Percentiles rank a stretch among this genome's conserved stretches.
These are phyloP conservation scores for Friedmanniomyces simplex DNA, from an alignment of 495 filamentous ascomycete genomes.

Conservation along the genomic window DNA sequence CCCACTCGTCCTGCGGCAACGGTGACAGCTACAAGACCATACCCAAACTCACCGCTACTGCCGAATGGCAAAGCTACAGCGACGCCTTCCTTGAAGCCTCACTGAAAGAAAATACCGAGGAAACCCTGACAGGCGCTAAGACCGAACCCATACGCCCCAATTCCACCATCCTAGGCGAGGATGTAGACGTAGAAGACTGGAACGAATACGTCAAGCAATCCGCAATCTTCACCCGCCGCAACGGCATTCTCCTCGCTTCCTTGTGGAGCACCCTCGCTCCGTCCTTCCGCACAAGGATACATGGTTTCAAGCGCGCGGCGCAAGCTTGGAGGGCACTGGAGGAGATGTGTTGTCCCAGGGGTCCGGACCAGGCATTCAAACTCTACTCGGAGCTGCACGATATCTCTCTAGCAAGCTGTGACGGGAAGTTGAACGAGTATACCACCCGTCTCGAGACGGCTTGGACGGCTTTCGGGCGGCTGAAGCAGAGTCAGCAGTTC, in stretches of 20 bases:
- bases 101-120: slow-evolving; percentile 13
- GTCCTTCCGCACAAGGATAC: slow-evolving; percentile 5
- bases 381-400: slow-evolving; percentile 44
- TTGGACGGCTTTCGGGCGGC: slow-evolving; percentile 1
- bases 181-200: slow-evolving; percentile 12
- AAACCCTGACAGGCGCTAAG: slow-evolving; percentile 5
- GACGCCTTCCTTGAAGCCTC: slow-evolving; percentile 10
- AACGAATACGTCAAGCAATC: slow-evolving; percentile 19
- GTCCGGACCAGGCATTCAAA: slow-evolving; percentile 38
- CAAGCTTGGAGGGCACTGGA: slow-evolving; percentile 14
- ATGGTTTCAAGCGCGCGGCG: slow-evolving; percentile 1
- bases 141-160: slow-evolving; percentile 6
- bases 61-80: slow-evolving; percentile 8
- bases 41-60: background rate
- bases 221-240: slow-evolving; percentile 17
- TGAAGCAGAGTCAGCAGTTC: background rate
- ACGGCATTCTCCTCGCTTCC: slow-evolving; percentile 1
- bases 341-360: slow-evolving; percentile 11
- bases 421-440: slow-evolving; percentile 3
- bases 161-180: background rate
- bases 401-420: slow-evolving; percentile 22
- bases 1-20: slow-evolving; percentile 12
- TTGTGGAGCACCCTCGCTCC: background rate
- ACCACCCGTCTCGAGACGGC: slow-evolving; percentile 2
- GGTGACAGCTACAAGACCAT: slow-evolving; percentile 9